Percentiles rank a stretch among this genome's conserved stretches.
These are phyloP conservation scores for Capsella rubella DNA, from an alignment of 441 rosid genomes.

Conservation along the genomic window DNA sequence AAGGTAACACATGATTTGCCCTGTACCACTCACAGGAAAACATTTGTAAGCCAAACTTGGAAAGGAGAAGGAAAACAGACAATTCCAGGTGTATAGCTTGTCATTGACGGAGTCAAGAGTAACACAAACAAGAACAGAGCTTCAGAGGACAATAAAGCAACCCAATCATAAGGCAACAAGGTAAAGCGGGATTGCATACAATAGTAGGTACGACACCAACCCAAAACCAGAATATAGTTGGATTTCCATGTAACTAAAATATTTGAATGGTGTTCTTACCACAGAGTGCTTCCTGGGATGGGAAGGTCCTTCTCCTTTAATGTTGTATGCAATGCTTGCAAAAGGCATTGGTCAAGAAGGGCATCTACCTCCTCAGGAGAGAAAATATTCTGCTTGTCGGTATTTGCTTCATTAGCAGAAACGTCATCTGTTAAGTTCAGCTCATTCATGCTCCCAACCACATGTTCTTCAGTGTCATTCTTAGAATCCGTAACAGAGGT, in stretches of 20 bases:
- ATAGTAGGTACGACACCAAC: conserved; percentile 1
- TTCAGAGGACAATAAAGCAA: neutral
- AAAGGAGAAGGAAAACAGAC: neutral
- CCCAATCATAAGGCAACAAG: conserved; percentile 11
- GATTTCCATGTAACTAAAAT: conserved; percentile 5
- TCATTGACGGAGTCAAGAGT: conserved; percentile 1
- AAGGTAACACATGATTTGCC: conserved; percentile 89
- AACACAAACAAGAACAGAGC: conserved; percentile 3
- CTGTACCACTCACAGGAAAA: conserved; percentile 50
- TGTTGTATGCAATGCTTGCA: conserved; percentile 90
- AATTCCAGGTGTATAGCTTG: neutral
- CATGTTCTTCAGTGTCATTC: conserved; percentile 46
- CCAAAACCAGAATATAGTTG: conserved; percentile 7
- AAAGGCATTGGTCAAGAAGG: conserved; percentile 82
- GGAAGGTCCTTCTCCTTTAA: conserved; percentile 94
- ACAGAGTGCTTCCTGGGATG: conserved; percentile 93
- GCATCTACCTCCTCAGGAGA: conserved; percentile 75
- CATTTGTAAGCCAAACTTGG: conserved; percentile 21
- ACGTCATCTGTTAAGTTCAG: conserved; percentile 51
- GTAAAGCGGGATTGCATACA: neutral
- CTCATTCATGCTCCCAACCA: conserved; percentile 51
- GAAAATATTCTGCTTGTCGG: conserved; percentile 55
- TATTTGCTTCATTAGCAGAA: conserved; percentile 50
- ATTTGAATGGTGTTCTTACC: conserved; percentile 54
- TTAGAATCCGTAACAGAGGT: conserved; percentile 44